Conservation (phyloP, 352 stramenopile genomes). For the Globisporangium abappressorium region DNA sequence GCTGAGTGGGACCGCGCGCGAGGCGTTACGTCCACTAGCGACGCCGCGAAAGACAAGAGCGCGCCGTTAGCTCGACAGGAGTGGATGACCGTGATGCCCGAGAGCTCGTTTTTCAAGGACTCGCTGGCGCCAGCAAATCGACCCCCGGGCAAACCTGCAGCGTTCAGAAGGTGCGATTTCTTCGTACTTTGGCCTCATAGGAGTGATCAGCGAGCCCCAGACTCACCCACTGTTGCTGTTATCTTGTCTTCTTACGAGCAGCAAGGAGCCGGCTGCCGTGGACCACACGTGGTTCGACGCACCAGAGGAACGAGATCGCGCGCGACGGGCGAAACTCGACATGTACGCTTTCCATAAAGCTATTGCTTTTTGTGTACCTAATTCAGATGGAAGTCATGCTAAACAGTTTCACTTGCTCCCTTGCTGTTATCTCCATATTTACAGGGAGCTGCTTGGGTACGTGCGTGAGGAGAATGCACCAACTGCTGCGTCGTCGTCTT, state of each 20-base stretch:
- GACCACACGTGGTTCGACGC: constrained; percentile 83
- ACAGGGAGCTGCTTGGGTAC: constrained; percentile 79
- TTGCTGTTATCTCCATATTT: background rate
- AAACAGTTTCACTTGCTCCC: background rate
- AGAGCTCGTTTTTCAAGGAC: constrained; percentile 71
- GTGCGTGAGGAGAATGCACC: constrained; percentile 70
- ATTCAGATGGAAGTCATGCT: background rate
- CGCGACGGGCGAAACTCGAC: constrained; percentile 76
- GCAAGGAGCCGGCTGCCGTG: constrained; percentile 68
- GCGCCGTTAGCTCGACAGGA: constrained; percentile 44
- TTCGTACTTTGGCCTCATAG: background rate
- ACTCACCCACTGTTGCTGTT: constrained; percentile 1
- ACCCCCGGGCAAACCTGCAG: constrained; percentile 45
- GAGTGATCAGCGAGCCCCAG: background rate
- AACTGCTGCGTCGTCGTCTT: constrained; percentile 13
- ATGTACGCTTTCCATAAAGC: constrained; percentile 37
- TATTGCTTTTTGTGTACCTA: background rate
- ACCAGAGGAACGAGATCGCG: constrained; percentile 77
- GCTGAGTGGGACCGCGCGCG: constrained; percentile 58
- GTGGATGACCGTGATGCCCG: constrained; percentile 87
- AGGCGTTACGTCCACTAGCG: constrained; percentile 14
- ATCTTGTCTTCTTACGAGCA: constrained; percentile 21
- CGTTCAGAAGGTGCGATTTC: constrained; percentile 46
- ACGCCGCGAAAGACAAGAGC: constrained; percentile 8
- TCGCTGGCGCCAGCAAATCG: constrained; percentile 57